Evolutionary conservation across 345 rosid genomes (phyloP).

Genomic region (Pugionium cornutum): DNA sequence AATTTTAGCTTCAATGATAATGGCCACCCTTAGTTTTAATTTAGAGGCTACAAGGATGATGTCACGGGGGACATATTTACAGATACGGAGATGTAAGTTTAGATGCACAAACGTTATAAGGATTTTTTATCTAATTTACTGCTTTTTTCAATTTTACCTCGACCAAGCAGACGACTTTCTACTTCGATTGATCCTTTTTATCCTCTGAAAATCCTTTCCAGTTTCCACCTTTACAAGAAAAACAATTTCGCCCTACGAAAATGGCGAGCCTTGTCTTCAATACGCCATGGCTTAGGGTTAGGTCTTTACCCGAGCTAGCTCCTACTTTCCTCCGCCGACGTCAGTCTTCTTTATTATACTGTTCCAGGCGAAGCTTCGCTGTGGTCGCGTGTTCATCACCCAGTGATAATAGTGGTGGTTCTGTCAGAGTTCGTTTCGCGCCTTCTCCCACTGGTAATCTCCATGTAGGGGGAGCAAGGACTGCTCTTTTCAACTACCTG

Average conservation of each 20-base stretch:
- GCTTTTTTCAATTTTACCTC: neutral
- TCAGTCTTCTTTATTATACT: slow-evolving; percentile 9
- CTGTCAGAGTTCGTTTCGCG: slow-evolving; percentile 89
- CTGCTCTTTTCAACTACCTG: slow-evolving; percentile 93
- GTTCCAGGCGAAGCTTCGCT: slow-evolving; percentile 34
- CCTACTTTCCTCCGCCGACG: slow-evolving; percentile 31
- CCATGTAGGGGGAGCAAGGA: slow-evolving; percentile 96
- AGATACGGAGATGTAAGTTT: neutral
- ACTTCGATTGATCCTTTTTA: slow-evolving; percentile 27
- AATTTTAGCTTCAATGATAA: slow-evolving; percentile 23
- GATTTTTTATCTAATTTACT: slow-evolving; percentile 6
- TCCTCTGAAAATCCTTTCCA: slow-evolving; percentile 28
- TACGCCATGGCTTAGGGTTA: slow-evolving; percentile 57
- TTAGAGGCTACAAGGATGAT: neutral
- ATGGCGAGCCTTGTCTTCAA: slow-evolving; percentile 57
- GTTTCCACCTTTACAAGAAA: neutral
- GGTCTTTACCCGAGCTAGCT: slow-evolving; percentile 51
- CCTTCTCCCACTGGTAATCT: slow-evolving; percentile 97
- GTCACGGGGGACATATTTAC: neutral
- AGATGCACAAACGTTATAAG: neutral
- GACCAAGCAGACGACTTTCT: slow-evolving; percentile 22
- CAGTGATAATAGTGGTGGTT: slow-evolving; percentile 23
- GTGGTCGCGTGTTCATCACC: slow-evolving; percentile 35
- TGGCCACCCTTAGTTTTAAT: neutral
- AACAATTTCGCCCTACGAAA: slow-evolving; percentile 11